A percentile compares a stretch with the other conserved stretches of the same genome.
phyloP scores from a whole-genome alignment of 225 moss, liverwort and hornwort species.

The Bryoerythrophyllum caledonicum region DNA sequence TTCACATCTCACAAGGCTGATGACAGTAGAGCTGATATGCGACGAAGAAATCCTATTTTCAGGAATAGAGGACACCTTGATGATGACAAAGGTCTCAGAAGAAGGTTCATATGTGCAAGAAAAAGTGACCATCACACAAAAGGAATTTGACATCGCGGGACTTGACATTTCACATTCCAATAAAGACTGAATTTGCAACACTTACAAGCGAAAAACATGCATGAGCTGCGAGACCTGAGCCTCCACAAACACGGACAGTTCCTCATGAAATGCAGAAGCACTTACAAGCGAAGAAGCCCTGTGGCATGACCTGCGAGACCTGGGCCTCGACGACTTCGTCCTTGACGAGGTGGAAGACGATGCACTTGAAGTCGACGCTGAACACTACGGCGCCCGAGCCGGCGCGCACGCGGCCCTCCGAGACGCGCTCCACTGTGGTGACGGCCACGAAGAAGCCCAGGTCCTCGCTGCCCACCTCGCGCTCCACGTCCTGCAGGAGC shows the following conservation, averaged over 20 bases:
- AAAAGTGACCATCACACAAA: too few species aligned
- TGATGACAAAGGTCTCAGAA: background rate
- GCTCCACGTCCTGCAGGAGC: constrained; percentile 55
- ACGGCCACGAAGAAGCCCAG: constrained; percentile 63
- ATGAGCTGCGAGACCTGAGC: too few species aligned
- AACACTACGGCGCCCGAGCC: constrained; percentile 65
- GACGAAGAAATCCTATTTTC: background rate
- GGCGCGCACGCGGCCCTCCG: constrained; percentile 66
- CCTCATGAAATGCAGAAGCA: too few species aligned
- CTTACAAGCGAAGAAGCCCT: constrained; percentile 44
- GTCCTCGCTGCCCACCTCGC: constrained; percentile 48
- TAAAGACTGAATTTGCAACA: too few species aligned
- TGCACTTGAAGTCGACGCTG: constrained; percentile 65
- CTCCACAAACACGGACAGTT: too few species aligned
- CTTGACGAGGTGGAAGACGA: constrained; percentile 50
- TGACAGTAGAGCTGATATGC: too few species aligned
- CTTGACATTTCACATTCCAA: too few species aligned
- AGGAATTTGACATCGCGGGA: too few species aligned
- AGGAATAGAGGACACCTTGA: background rate
- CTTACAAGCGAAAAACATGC: too few species aligned
- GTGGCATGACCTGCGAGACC: constrained; percentile 32
- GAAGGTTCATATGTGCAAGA: background rate
- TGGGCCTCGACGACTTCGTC: constrained; percentile 52
- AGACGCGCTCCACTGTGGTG: constrained; percentile 64
- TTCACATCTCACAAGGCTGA: too few species aligned